phyloP scores from a whole-genome alignment of 73 alveolate genomes.

The Paramecium bursaria region DNA sequence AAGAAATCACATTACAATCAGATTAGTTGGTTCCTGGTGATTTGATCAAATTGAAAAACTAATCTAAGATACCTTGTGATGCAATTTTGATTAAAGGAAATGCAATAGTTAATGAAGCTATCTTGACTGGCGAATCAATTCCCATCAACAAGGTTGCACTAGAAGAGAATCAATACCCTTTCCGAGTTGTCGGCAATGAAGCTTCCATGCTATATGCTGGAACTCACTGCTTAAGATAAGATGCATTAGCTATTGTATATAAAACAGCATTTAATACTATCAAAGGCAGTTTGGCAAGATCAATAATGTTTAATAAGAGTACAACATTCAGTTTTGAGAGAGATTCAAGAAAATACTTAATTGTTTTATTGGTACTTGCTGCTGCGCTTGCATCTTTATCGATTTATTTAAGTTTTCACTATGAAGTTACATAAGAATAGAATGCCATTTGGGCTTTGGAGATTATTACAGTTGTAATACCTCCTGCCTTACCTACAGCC shows the following conservation, averaged over 20 bases:
- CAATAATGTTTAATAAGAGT: slow-evolving; percentile 77
- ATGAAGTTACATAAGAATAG: slow-evolving; percentile 19
- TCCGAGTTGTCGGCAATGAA: slow-evolving; percentile 68
- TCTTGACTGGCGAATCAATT: slow-evolving; percentile 94
- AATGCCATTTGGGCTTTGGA: slow-evolving; percentile 66
- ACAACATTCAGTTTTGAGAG: slow-evolving; percentile 74
- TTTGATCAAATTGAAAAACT: slow-evolving; percentile 74
- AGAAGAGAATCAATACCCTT: slow-evolving; percentile 55
- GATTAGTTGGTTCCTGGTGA: slow-evolving; percentile 90
- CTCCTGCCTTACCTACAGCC: slow-evolving; percentile 87
- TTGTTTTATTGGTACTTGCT: slow-evolving; percentile 67
- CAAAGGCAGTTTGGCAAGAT: slow-evolving; percentile 81
- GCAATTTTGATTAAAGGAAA: slow-evolving; percentile 86
- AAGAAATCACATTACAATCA: slow-evolving; percentile 12
- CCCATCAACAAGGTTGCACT: slow-evolving; percentile 88
- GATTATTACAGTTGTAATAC: slow-evolving; percentile 78
- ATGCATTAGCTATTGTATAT: slow-evolving; percentile 70
- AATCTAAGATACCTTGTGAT: slow-evolving; percentile 89
- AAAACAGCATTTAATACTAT: slow-evolving; percentile 79
- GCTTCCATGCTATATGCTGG: slow-evolving; percentile 34
- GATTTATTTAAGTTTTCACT: background rate
- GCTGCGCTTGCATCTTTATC: slow-evolving; percentile 48
- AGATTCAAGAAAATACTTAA: slow-evolving; percentile 74
- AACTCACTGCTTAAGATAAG: slow-evolving; percentile 41
- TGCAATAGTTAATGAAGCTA: slow-evolving; percentile 89